Base-by-base conservation (phyloP, 129 eudicot species). In the Artemisia argyi region DNA sequence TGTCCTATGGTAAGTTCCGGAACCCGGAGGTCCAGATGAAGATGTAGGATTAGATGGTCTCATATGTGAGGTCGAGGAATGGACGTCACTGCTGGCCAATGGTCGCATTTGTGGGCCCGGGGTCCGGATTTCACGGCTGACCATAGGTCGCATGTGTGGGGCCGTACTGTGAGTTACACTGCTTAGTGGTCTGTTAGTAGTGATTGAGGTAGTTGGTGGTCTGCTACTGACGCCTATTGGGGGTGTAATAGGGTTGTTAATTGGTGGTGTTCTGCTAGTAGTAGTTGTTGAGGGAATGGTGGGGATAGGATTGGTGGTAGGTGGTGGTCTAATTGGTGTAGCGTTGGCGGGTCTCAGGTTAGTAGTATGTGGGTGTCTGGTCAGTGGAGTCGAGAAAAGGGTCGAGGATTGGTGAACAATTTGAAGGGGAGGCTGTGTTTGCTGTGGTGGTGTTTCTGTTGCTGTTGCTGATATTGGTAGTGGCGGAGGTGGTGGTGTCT, bases 361-460 rank as follows among this genome's bases (percentile, higher is more conserved):
- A 28, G 60, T 65, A 11, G 3, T 24, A 22, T 55, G 72, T 42
- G 72, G 28, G 24, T 87, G 80, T 64, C 87, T 71, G 75, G 60
- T 72, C 42, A 42, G 65, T 60, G 11, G 26, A 42, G 7, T 60
- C 10, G 88, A 74, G 81, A 76, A 82, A 61, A 65, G 88, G 55
- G 88, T 86, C 1, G 88, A 72, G 3, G 95, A 71, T 28, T 80
- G 84, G 72, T 76, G 86, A 48, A 83, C 88, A 28, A 73, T 67
- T 48, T 85, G 90, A 51, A 83, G 83, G 60, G 88, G 88, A 22
- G 56, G 76, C 2, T 15, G 80, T 0, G 50, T 8, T 52, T 52
- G 79, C 12, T 30, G 65, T 35, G 61, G 79, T 6, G 65, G 55
- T 22, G 61, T 11, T 19, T 55, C 18, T 9, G 46, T 19, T 52